Percentiles rank a stretch among this genome's conserved stretches.
phyloP scores from a whole-genome alignment of 495 filamentous ascomycete species.

The Viridothelium virens region DNA sequence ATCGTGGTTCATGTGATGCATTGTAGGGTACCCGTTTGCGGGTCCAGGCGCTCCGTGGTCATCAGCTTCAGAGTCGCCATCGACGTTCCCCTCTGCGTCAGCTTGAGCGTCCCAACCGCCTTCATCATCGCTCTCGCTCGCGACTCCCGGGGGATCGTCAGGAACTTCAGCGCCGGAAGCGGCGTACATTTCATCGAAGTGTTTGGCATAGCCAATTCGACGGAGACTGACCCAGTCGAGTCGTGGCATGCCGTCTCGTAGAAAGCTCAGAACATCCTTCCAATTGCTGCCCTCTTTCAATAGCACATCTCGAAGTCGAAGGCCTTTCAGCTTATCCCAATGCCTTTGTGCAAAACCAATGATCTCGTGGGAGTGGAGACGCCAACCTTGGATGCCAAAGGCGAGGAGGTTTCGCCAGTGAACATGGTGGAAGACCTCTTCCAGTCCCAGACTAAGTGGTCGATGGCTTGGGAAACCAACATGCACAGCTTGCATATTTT shows the following conservation, averaged over 20 bases:
- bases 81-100: not conserved
- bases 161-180: constrained; percentile 39
- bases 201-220: constrained; percentile 51
- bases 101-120: constrained; percentile 26
- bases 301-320: constrained; percentile 51
- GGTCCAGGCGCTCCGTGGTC: constrained; percentile 3
- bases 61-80: constrained; percentile 26
- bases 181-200: constrained; percentile 44
- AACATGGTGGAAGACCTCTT: constrained; percentile 55
- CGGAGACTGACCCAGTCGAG: constrained; percentile 55
- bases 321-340: constrained; percentile 45
- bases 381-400: constrained; percentile 60
- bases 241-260: constrained; percentile 51
- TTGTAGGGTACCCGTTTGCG: not conserved
- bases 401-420: constrained; percentile 54
- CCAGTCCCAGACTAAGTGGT: constrained; percentile 50
- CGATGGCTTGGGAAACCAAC: constrained; percentile 53
- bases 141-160: constrained; percentile 36
- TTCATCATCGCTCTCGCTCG: constrained; percentile 36
- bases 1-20: constrained; percentile 11
- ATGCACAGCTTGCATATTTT: constrained; percentile 56
- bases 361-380: constrained; percentile 52
- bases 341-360: constrained; percentile 51
- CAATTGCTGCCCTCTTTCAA: constrained; percentile 53
- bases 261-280: constrained; percentile 50